Base-by-base conservation (phyloP, 352 stramenopile genomes). In the Achlya hypogyna region DNA sequence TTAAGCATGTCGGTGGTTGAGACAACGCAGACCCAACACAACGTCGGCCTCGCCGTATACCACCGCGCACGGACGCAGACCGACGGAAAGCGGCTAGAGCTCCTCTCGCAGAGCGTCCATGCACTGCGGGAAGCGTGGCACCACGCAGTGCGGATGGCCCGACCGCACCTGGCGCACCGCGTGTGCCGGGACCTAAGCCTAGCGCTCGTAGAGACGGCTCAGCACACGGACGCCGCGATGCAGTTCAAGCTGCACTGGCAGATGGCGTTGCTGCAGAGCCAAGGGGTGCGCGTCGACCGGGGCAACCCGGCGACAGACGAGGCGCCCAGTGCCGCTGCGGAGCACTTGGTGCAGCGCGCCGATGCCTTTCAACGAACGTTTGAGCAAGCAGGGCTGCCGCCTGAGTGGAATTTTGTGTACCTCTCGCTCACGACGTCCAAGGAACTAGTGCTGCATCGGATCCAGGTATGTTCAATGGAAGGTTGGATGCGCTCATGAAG, bases 331-430 rank as follows among this genome's bases (percentile, higher is more conserved):
- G 12, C 49, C 2, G 22, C 18, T 49, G 42, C 42, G 18, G 25
- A 35, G 25, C 16, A 10, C 31, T n/a, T 35, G 31, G 2, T n/a
- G 31, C 49, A 12, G 31, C 49, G 12, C 25, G 49, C 25, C 10
- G 49, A 56, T 20, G 31, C 49, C 2, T 56, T 56, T 20, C 49
- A 56, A n/a, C 16, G 10, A 2, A 16, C 25, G 25, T 56, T 56
- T 20, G 31, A 14, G 1, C 29, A 29, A 31, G 40, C 40, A 6
- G 27, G 22, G 25, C 42, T 67, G 18, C 60, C 60, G 14, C 1
- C 60, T 16, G 25, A 67, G 42, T 67, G 60, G 60, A 67, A 67
- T 22, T n/a, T 67, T 58, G 38, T 67, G n/a, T 28, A 18, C 20
- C 34, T 67, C n/a, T 34, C 42, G 3, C 51, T 58, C 6, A 40